Evolutionary conservation across 225 moss, liverwort and hornwort species (phyloP), one percentile per base, ranked within the genome.

Genomic region (Asterella californica): DNA sequence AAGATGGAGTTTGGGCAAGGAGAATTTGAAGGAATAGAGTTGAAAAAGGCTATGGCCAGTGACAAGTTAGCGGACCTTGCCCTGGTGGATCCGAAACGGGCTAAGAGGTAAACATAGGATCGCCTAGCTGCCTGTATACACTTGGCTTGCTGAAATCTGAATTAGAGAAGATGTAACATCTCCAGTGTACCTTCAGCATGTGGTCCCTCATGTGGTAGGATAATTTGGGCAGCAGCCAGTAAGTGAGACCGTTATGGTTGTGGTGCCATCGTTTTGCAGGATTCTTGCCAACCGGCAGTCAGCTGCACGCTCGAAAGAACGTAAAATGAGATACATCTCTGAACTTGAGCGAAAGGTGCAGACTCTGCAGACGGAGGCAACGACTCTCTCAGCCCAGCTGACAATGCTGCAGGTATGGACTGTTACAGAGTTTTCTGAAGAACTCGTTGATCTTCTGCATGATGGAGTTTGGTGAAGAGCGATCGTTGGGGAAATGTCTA

Each of bases 331-430:
- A 19, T 93, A 93, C 48, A 93, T 93, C 30, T 93, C 93, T 25
- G 93, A 93, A 75, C 83, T 93, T 36, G 93, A 93, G 80, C 86
- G 93, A 66, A 93, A 93, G 84, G 93, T 93, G 79, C 93, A 93
- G 87, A 89, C 89, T 30, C 79, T 93, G 84, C 93, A 93, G 78
- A 89, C 93, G 17, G 93, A 93, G 81, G 91, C 90, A 11, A 93
- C 90, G 14, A 89, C 93, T 9, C 89, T 93, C 33, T 90, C 90
- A 57, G 93, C 93, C 14, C 93, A 93, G 72, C 84, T 93, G 32
- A 80, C 93, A 22, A 93, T 93, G 93, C 67, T 93, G 68, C 93
- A 93, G 93, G 93, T 93, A 76, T 15, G 33, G 22, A 37, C 5
- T n/a, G 29, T 64, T 57, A 24, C 21, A 57, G 18, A 5, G 0